These are phyloP conservation scores for Musa acuminata DNA, from an alignment of 176 grass and related monocot species.

Conservation along the genomic window DNA sequence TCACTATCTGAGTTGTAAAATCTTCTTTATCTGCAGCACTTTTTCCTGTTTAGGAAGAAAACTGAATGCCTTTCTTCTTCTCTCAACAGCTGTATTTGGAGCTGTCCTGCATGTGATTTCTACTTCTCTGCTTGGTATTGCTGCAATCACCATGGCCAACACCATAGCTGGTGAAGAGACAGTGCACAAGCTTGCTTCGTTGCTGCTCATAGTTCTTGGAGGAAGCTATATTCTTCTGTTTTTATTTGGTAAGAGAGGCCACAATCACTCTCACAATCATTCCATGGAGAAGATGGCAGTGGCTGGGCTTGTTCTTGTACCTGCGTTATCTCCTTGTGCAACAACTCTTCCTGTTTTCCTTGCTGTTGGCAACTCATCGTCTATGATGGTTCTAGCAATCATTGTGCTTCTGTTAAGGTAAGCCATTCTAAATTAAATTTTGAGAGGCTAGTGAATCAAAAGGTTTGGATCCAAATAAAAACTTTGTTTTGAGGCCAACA, in stretches of 20 bases:
- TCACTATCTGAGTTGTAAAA: not conserved
- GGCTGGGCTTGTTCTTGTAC: conserved; percentile 87
- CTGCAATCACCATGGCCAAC: conserved; percentile 91
- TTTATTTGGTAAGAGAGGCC: conserved; percentile 74
- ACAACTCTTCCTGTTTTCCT: conserved; percentile 99
- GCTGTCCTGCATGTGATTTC: conserved; percentile 91
- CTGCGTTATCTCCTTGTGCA: conserved; percentile 90
- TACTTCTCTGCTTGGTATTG: conserved; percentile 83
- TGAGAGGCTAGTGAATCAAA: not conserved
- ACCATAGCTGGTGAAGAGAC: conserved; percentile 99
- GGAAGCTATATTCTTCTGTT: conserved; percentile 76
- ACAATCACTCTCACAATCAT: conserved; percentile 82
- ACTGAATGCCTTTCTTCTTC: not conserved
- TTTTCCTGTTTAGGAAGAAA: not conserved
- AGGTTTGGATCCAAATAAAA: not conserved
- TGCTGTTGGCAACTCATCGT: conserved; percentile 94
- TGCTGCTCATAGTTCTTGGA: conserved; percentile 87
- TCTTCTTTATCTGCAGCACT: not conserved
- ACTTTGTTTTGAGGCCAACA: not conserved
- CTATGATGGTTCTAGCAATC: conserved; percentile 93
- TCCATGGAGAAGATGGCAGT: conserved; percentile 99
- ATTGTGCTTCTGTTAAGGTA: conserved; percentile 97
- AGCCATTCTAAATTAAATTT: not conserved
- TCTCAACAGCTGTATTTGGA: conserved; percentile 80
- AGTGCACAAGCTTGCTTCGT: conserved; percentile 84